Percentiles rank a stretch among this genome's conserved stretches.
These are phyloP conservation scores for Erythrophleum ivorense DNA, from an alignment of 331 rosid genomes.

Conservation along the genomic window DNA sequence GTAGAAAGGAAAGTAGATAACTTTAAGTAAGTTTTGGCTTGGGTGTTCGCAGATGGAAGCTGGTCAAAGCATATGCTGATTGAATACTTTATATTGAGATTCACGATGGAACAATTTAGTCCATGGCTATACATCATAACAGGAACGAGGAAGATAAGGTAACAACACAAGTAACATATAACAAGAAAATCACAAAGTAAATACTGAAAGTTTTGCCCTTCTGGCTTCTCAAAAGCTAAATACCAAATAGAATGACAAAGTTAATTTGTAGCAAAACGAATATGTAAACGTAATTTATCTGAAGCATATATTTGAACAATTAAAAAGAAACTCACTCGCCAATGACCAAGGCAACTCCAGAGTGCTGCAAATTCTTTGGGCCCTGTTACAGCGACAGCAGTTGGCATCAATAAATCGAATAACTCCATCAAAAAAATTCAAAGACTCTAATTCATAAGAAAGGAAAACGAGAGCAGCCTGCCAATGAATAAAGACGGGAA, in stretches of 20 bases:
- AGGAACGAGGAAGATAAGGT: neutral
- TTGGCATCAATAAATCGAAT: constrained; percentile 14
- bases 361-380: constrained; percentile 78
- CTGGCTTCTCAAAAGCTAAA: neutral
- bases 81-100: neutral
- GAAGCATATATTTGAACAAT: neutral
- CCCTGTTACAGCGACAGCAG: constrained; percentile 55
- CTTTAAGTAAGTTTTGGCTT: neutral
- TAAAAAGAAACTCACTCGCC: constrained; percentile 71
- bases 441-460: neutral
- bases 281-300: neutral
- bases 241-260: constrained; percentile 9
- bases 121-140: neutral
- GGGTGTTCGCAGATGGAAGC: constrained; percentile 6
- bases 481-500: neutral
- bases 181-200: neutral
- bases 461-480: neutral
- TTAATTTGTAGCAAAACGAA: neutral
- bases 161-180: neutral
- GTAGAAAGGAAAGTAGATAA: neutral
- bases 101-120: neutral
- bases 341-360: constrained; percentile 83
- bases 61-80: neutral
- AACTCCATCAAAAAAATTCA: neutral
- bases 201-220: neutral